Conservation (phyloP, 768 basidiomycete species). For the Thelephora ganbajun region DNA sequence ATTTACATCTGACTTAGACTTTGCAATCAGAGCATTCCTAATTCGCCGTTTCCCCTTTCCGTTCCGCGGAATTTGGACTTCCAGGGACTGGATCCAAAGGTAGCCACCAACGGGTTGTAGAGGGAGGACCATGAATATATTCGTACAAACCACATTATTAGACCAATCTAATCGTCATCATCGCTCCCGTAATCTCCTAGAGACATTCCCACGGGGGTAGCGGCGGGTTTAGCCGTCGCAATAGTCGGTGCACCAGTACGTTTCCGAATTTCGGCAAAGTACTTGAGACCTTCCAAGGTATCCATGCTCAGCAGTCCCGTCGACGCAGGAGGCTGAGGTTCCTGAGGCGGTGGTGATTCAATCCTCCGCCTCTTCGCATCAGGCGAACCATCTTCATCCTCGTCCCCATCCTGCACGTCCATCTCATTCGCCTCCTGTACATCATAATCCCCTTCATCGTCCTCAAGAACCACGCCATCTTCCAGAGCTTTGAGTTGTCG, state of each 20-base stretch:
- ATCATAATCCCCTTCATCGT: slow-evolving; percentile 17
- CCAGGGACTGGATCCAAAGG: too few species aligned
- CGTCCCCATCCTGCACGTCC: slow-evolving; percentile 14
- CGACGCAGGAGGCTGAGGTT: slow-evolving; percentile 22
- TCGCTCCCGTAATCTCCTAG: slow-evolving; percentile 75
- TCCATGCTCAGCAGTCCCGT: slow-evolving; percentile 57
- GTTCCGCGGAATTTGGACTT: too few species aligned
- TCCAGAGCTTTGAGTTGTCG: slow-evolving; percentile 77
- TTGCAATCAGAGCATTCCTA: too few species aligned
- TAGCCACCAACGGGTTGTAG: too few species aligned
- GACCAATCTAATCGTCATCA: slow-evolving; percentile 24
- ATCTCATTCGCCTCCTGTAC: slow-evolving; percentile 23
- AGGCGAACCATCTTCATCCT: slow-evolving; percentile 23
- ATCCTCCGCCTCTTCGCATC: slow-evolving; percentile 9
- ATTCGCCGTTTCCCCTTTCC: too few species aligned
- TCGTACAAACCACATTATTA: too few species aligned
- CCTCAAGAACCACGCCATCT: slow-evolving; percentile 42
- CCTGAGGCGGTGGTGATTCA: slow-evolving; percentile 11
- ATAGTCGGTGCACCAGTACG: slow-evolving; percentile 22
- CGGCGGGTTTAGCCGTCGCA: slow-evolving; percentile 15
- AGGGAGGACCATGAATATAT: too few species aligned
- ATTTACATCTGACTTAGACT: too few species aligned
- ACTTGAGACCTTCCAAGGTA: slow-evolving; percentile 80
- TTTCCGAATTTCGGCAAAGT: slow-evolving; percentile 79
- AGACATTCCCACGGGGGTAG: slow-evolving; percentile 35